These are phyloP conservation scores for Bertia moriformis DNA, from an alignment of 2,329 filamentous ascomycete species.

Conservation along the genomic window DNA sequence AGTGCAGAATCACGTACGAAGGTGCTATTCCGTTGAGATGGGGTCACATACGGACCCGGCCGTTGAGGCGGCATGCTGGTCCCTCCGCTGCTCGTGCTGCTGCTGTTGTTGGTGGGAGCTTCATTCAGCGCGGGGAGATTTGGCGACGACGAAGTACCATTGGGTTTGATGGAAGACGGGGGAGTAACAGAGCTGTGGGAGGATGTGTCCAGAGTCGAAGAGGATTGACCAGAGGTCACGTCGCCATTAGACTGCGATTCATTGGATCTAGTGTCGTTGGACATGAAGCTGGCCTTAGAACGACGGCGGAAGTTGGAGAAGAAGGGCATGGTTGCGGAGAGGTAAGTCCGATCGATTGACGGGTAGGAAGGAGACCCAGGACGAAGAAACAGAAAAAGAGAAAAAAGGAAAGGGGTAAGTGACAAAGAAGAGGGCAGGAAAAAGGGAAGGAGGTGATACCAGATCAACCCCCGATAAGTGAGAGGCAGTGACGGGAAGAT, in stretches of 20 bases:
- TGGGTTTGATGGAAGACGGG: constrained; percentile 33
- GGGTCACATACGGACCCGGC: constrained; percentile 18
- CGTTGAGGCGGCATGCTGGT: constrained; percentile 24
- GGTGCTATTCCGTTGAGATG: neutral
- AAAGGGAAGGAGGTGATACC: no score
- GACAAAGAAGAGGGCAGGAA: no score
- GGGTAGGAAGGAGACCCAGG: no score
- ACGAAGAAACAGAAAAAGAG: no score
- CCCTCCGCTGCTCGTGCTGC: constrained; percentile 9
- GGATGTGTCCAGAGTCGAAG: constrained; percentile 41
- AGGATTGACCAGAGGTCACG: constrained; percentile 32
- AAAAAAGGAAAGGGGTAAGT: no score
- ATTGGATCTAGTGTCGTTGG: constrained; percentile 22
- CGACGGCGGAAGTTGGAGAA: constrained; percentile 40
- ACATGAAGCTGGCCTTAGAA: constrained; percentile 32
- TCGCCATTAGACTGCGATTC: constrained; percentile 16
- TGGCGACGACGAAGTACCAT: constrained; percentile 26
- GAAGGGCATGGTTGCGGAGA: constrained; percentile 25
- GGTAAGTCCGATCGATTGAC: no score
- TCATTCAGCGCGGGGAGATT: constrained; percentile 18
- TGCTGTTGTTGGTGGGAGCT: constrained; percentile 21
- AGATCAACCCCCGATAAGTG: no score
- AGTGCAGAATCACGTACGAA: neutral
- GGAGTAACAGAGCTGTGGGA: constrained; percentile 32
- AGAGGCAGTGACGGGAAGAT: no score